Evolutionary conservation across 2,329 filamentous ascomycete genomes (phyloP).

Genomic region (Periconia digitata): DNA sequence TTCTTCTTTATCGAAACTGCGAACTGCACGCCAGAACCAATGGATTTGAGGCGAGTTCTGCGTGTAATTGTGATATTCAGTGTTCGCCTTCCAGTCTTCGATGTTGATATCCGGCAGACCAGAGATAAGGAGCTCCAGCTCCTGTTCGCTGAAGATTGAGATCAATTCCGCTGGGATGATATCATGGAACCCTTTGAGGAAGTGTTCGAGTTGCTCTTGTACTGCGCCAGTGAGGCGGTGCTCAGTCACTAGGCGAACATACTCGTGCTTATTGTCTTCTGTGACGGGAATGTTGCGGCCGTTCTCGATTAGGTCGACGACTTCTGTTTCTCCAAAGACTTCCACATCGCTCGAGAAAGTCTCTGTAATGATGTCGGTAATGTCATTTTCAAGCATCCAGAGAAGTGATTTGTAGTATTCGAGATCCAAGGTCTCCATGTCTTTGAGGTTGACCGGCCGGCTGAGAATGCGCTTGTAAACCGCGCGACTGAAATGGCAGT

Average conservation of each 20-base stretch:
- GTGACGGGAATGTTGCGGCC: conserved; percentile 92
- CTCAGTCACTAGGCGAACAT: conserved; percentile 91
- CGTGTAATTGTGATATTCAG: conserved; percentile 97
- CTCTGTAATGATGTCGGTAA: conserved; percentile 95
- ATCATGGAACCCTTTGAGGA: conserved; percentile 95
- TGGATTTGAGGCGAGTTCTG: conserved; percentile 94
- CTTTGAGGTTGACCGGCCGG: conserved; percentile 94
- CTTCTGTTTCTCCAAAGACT: conserved; percentile 85
- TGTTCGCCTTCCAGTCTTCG: conserved; percentile 99
- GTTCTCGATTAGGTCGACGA: conserved; percentile 82
- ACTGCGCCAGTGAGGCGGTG: conserved; percentile 91
- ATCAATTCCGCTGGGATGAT: conserved; percentile 94
- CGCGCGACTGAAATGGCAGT: conserved; percentile 98
- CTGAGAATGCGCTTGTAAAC: conserved; percentile 98
- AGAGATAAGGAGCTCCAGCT: conserved; percentile 93
- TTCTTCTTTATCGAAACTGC: conserved; percentile 98
- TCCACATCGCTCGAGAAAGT: conserved; percentile 94
- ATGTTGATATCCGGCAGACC: conserved; percentile 96
- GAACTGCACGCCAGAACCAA: conserved; percentile 98
- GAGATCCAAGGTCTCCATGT: conserved; percentile 97
- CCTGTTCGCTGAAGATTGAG: conserved; percentile 97
- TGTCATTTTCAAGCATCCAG: conserved; percentile 99
- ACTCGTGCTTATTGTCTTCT: conserved; percentile 98
- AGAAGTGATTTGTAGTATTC: conserved; percentile 98
- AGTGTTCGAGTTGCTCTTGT: conserved; percentile 89